Base-by-base conservation (phyloP, 2,329 filamentous ascomycete species). In the Phyllosticta capitalensis region DNA sequence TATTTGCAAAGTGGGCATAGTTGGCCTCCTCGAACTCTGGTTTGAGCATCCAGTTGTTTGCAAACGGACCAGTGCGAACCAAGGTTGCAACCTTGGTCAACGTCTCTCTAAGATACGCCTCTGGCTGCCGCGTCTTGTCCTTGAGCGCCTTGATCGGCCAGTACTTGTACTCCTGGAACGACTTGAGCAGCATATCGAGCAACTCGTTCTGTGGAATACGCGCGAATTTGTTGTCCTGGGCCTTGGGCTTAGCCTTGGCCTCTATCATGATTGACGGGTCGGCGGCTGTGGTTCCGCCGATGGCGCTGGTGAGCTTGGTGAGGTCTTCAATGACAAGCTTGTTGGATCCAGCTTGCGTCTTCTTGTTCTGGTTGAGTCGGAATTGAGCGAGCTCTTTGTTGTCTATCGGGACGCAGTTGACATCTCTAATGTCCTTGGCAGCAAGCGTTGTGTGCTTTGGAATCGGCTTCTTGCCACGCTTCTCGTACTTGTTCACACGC, bases 111-210 rank as follows among this genome's bases (percentile, higher is more conserved):
- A 99, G 83, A 72, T 92, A 97, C n/a, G 88, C 86, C 71, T 97
- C 94, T 1, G 94, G 94, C 75, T 99, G 94, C 61, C 86, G 83
- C 48, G 95, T 83, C 62, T 82, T 78, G 55, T 84, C 80, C 64
- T 90, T 90, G 65, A 99, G 82, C 5, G 88, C 84, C 69, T 90
- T 92, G 80, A 97, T 89, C n/a, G 88, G 86, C 92, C 92, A 99
- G 74, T 94, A 97, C 67, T 87, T 85, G 79, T 88, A 95, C 67
- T 88, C 79, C 60, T 86, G 83, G 83, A 96, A 99, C 70, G 86
- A 88, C 54, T 82, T 77, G 78, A 92, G 91, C 62, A 99, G 85
- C 64, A 84, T 82, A 75, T 96, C 92, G 75, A 95, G 77, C 63
- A 99, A 84, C 68, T 94, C 88, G 78, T 90, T 87, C 73, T 92